Percentiles rank a stretch among this genome's conserved stretches.
Evolutionary conservation across 805 yeast species (phyloP).

Genomic region (Metschnikowia anglica): DNA sequence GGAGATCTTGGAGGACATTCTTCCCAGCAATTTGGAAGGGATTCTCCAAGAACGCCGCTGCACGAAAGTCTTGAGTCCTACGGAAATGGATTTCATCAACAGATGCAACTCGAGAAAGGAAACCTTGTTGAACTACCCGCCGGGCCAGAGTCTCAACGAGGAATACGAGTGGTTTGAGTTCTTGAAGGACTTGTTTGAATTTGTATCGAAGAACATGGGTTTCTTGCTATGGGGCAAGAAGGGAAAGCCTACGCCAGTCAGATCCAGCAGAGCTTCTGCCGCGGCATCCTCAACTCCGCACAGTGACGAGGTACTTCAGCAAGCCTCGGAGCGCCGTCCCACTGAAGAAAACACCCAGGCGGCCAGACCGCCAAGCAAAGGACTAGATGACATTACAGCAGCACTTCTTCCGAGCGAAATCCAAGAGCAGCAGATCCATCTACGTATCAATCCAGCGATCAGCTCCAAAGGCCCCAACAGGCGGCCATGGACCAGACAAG

Average conservation of each 20-base stretch:
- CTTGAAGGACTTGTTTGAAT: conserved; percentile 74
- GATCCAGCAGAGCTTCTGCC: conserved; percentile 2
- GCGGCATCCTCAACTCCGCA: conserved; percentile 16
- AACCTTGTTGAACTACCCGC: conserved; percentile 47
- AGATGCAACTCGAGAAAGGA: conserved; percentile 73
- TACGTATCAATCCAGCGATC: conserved; percentile 35
- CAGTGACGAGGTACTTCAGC: conserved; percentile 19
- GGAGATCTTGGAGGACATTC: conserved; percentile 71
- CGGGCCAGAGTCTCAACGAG: conserved; percentile 55
- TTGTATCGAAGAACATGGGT: conserved; percentile 72
- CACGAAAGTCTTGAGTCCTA: conserved; percentile 54
- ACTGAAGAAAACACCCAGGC: too few relatives aligned
- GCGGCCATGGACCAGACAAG: conserved; percentile 84
- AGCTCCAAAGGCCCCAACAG: conserved; percentile 38
- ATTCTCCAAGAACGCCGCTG: conserved; percentile 42
- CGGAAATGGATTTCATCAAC: conserved; percentile 75
- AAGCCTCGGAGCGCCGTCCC: background rate
- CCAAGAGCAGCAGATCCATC: conserved; percentile 42
- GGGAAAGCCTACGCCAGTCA: conserved; percentile 23
- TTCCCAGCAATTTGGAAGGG: conserved; percentile 64
- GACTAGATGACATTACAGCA: conserved; percentile 30
- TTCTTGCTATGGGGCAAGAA: conserved; percentile 68
- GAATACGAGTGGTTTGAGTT: conserved; percentile 86
- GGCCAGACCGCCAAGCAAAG: too few relatives aligned
- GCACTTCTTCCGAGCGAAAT: conserved; percentile 44